Base-by-base conservation (phyloP, 1,284 basidiomycete genomes). In the Omphalotus olearius region DNA sequence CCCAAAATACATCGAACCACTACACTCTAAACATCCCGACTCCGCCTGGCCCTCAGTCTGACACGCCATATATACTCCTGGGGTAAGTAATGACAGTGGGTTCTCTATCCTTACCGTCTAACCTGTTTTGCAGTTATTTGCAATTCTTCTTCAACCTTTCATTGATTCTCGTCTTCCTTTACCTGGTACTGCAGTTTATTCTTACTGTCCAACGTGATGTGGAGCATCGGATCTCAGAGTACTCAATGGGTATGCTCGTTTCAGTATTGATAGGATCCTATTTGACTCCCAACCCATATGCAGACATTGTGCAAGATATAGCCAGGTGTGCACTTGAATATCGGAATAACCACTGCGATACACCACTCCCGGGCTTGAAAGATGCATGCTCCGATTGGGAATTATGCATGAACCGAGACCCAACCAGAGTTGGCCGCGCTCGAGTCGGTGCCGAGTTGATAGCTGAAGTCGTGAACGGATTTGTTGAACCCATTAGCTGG, bases 401-500 rank as follows among this genome's bases (percentile, higher is more conserved):
- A 63, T 83, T 83, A n/a, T 99, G 96, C 67, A 97, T 98, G 91
- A 85, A 88, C 66, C 88, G 91, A 51, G 93, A 98, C 72, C 93
- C 93, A 41, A 86, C 86, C 23, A 85, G 88, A 35, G 83, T 97
- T 18, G 93, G 93, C 0, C 87, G 92, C 46, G 91, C 93, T 51
- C 84, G 83, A 58, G 89, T 98, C 59, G 87, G 90, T 42, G 94
- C 96, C 49, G 93, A 98, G 73, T 86, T 96, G 45, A 88, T 98
- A 66, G 96, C 93, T 45, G 95, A 97, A 61, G 91, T 98, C 36
- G 85, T 98, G 60, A 97, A 98, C 67, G 85, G 91, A 6, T 99
- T 99, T 66, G 91, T 98, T 26, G 96, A 98, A 65, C 88, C 91
- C 40, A 95, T 98, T 65, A 94, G 88, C 67, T 98, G 93, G 92